Evolutionary conservation across 2,329 filamentous ascomycete species (phyloP), one percentile per base, ranked within the genome.

Genomic region (Cadophora gregata): DNA sequence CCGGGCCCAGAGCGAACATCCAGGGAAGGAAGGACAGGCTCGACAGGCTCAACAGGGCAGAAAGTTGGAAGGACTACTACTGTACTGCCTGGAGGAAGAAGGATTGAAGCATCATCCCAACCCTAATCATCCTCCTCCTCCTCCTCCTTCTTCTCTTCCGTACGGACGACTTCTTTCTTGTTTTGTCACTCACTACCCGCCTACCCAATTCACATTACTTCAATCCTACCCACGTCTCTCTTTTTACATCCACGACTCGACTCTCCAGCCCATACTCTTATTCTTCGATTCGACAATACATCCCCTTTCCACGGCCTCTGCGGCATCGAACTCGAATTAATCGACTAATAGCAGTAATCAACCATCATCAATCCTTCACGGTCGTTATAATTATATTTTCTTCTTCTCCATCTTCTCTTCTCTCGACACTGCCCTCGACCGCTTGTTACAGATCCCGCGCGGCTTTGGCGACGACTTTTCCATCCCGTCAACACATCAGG

Each of bases 401-500:
- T 42, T 38, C 55, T 24, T 25, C 31, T 36, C 33, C 31, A 47
- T 5, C 31, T 29, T 56, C 31, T 25, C 12, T 31, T 53, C 50
- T n/a, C 25, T 31, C 27, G 55, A 42, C 31, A 25, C 58, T 33
- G 21, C 36, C 38, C 21, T 25, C 25, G 19, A 58, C 55, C 55
- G 21, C 31, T 58, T 58, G 55, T 58, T 58, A 31, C 58, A 31
- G 47, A 38, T 47, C 16, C 58, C 59, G 59, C 59, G 64, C 58
- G 59, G 31, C 64, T 66, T 50, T 59, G 27, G 59, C 59, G 59
- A 62, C 59, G 36, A 31, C 38, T 36, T n/a, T 19, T 25, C 27
- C 55, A 59, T 55, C 56, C 63, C 45, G 25, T 60, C 56, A 25
- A 58, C 6, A 51, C 53, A 45, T 60, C 56, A 65, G 55, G 45